Evolutionary conservation across 2,329 filamentous ascomycete species (phyloP).

Genomic region (Leptosphaerulina australis): DNA sequence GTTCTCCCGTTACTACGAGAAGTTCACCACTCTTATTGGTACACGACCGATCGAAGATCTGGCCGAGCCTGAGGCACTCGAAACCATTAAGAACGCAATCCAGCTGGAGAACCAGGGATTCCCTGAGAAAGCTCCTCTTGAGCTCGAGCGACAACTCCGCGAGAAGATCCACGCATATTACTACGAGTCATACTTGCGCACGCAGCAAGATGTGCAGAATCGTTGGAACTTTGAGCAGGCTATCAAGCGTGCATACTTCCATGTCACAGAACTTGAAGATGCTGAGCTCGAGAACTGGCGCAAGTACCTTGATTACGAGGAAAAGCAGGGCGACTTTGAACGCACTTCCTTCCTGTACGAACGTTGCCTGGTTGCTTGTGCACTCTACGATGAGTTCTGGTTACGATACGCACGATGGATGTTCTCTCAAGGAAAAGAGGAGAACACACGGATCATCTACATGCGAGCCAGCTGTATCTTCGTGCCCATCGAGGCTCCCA

Average conservation of each 20-base stretch:
- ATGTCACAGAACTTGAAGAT: conserved; percentile 90
- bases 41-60: conserved; percentile 77
- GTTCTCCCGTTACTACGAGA: conserved; percentile 92
- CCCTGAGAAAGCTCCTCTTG: conserved; percentile 70
- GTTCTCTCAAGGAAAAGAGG: conserved; percentile 73
- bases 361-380: conserved; percentile 88
- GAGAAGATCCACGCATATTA: conserved; percentile 79
- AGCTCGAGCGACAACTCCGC: conserved; percentile 83
- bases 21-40: conserved; percentile 75
- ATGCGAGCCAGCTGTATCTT: conserved; percentile 83
- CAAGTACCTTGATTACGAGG: conserved; percentile 96
- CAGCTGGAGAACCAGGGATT: conserved; percentile 63
- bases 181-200: conserved; percentile 78
- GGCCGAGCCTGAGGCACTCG: conserved; percentile 69
- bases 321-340: conserved; percentile 76
- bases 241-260: conserved; percentile 95
- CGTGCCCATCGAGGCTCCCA: conserved; percentile 83
- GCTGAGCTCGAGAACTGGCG: conserved; percentile 87
- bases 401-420: conserved; percentile 97
- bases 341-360: conserved; percentile 88
- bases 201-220: conserved; percentile 86
- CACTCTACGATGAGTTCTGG: conserved; percentile 98
- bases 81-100: conserved; percentile 73
- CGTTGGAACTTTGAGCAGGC: conserved; percentile 94
- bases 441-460: conserved; percentile 92